Evolutionary conservation across 2,329 filamentous ascomycete genomes (phyloP).

Genomic region (Botrytis cinerea): DNA sequence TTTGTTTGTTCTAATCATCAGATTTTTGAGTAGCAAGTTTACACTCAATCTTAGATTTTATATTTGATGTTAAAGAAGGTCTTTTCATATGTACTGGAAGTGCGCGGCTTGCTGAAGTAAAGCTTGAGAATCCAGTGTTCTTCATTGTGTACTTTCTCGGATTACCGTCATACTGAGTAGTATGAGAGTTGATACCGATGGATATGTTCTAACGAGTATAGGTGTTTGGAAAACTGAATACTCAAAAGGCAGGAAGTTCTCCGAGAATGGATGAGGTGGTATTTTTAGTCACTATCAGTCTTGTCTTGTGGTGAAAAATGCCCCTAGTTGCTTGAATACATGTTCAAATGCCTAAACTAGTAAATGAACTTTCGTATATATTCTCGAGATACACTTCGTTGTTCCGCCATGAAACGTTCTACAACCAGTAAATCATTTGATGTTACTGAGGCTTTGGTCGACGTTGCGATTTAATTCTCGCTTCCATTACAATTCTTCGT

Average conservation of each 20-base stretch:
- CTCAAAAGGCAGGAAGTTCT: neutral
- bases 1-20: neutral
- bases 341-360: rapidly evolving
- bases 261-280: neutral
- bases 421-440: neutral
- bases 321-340: neutral
- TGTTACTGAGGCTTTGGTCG: too few species aligned
- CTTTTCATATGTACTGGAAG: neutral
- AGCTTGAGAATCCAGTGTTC: neutral
- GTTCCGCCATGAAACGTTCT: neutral
- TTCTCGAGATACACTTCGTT: rapidly evolving
- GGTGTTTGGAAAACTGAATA: neutral
- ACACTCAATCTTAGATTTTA: neutral
- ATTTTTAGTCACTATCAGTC: neutral
- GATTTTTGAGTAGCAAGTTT: neutral
- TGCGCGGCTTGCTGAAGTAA: neutral
- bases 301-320: neutral
- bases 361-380: neutral
- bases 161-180: too few species aligned
- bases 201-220: rapidly evolving
- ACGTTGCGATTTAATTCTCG: neutral
- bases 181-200: rapidly evolving
- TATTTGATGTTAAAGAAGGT: neutral
- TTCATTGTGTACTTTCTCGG: neutral
- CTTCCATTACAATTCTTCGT: neutral